Percentiles rank a stretch among this genome's conserved stretches.
Conservation (phyloP, 108 stramenopile genomes). For the Aurantiochytrium sp. region DNA sequence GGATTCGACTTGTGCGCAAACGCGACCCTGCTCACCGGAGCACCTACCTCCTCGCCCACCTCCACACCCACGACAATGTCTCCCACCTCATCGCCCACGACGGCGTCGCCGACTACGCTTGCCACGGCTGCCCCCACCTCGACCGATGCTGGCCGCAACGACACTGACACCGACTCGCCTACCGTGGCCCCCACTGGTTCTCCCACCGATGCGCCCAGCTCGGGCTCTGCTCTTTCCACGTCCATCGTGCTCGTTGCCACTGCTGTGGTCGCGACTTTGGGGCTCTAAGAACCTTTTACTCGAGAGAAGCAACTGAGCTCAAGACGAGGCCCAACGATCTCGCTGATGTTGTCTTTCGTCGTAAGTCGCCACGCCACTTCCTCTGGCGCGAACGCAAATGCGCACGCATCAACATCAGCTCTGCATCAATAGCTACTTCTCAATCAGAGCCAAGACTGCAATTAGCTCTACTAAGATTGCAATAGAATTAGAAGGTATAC, state of each 20-base stretch:
- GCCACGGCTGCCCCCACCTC: neutral
- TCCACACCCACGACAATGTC: neutral
- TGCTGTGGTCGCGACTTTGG: neutral
- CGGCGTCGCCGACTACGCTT: neutral
- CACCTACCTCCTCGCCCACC: neutral
- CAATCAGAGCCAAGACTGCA: too few relatives aligned
- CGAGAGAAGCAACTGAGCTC: neutral
- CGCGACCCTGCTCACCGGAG: neutral
- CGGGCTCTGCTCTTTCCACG: neutral
- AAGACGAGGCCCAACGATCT: neutral
- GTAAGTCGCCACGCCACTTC: too few relatives aligned
- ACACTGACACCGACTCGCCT: neutral
- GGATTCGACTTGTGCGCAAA: neutral
- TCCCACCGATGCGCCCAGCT: neutral
- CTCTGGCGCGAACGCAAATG: too few relatives aligned
- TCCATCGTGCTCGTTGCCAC: neutral
- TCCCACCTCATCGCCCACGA: neutral
- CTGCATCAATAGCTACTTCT: too few relatives aligned
- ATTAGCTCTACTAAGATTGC: too few relatives aligned
- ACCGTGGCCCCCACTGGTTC: neutral
- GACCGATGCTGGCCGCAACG: neutral
- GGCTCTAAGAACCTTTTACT: neutral
- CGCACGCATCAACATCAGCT: too few relatives aligned
- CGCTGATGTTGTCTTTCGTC: too few relatives aligned
- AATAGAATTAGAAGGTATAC: too few relatives aligned